Evolutionary conservation across 768 basidiomycete species (phyloP).

Genomic region (Pleurotus tuber-regium): DNA sequence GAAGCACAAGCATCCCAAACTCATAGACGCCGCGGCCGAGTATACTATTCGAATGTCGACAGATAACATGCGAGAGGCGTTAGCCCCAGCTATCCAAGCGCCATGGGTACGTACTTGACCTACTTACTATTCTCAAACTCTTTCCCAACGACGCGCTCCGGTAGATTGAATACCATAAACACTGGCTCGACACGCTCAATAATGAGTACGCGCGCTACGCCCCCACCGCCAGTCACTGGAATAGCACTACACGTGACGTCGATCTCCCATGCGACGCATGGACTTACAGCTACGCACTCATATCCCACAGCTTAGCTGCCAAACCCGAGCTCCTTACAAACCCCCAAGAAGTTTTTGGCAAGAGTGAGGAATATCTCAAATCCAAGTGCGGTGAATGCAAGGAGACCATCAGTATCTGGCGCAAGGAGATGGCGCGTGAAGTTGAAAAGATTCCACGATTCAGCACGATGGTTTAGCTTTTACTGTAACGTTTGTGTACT

Average conservation of each 20-base stretch:
- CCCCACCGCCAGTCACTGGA: slow-evolving; percentile 2
- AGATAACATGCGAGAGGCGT: neutral
- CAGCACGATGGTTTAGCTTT: too few relatives aligned
- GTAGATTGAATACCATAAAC: too few relatives aligned
- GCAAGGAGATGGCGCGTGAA: slow-evolving; percentile 6
- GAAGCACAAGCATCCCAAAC: slow-evolving; percentile 11
- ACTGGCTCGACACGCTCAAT: neutral
- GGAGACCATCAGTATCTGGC: slow-evolving; percentile 5
- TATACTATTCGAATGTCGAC: neutral
- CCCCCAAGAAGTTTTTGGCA: neutral
- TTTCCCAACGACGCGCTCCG: neutral
- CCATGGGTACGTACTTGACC: slow-evolving; percentile 2
- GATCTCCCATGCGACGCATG: slow-evolving; percentile 5
- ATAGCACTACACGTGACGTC: slow-evolving; percentile 1
- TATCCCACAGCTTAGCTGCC: neutral
- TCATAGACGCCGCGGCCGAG: slow-evolving; percentile 10
- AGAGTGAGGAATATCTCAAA: neutral
- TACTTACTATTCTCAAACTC: neutral
- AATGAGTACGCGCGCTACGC: neutral
- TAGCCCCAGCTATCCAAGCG: neutral
- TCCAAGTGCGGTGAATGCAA: slow-evolving; percentile 6
- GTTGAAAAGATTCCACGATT: neutral
- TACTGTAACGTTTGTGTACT: too few relatives aligned
- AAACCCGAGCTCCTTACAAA: neutral
- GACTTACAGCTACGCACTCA: neutral